Evolutionary conservation across 2,329 filamentous ascomycete species (phyloP).

Genomic region (Ophiostoma populinum): DNA sequence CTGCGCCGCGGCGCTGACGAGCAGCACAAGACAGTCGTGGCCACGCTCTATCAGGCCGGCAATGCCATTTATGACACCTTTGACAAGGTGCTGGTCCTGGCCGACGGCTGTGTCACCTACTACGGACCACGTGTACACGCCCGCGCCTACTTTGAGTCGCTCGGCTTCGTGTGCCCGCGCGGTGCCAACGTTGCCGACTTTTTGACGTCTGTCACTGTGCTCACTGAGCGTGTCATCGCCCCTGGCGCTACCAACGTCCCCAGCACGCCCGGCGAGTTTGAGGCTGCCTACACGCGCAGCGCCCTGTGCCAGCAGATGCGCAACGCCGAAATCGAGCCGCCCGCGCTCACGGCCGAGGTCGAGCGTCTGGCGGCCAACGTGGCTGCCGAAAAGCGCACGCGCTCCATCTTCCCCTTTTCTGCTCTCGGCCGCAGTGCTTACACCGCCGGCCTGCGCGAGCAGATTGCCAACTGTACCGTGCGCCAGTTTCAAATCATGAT

Average conservation of each 20-base stretch:
- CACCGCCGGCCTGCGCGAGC: conserved; percentile 57
- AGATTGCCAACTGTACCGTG: conserved; percentile 50
- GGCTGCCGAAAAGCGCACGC: conserved; percentile 33
- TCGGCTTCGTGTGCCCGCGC: conserved; percentile 49
- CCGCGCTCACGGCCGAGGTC: conserved; percentile 28
- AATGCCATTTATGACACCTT: conserved; percentile 47
- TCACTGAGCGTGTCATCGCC: conserved; percentile 36
- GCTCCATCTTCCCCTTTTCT: conserved; percentile 57
- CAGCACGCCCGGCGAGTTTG: conserved; percentile 43
- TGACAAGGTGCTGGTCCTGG: conserved; percentile 40
- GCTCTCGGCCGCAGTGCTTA: conserved; percentile 63
- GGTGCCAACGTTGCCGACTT: conserved; percentile 57
- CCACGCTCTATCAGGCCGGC: conserved; percentile 59
- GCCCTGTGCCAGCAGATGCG: conserved; percentile 25
- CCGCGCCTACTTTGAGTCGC: conserved; percentile 45
- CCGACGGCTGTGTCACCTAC: conserved; percentile 44
- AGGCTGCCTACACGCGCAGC: conserved; percentile 36
- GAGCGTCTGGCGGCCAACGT: conserved; percentile 33
- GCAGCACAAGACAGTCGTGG: conserved; percentile 45
- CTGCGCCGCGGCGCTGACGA: conserved; percentile 51
- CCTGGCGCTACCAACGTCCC: conserved; percentile 37
- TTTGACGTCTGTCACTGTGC: conserved; percentile 52
- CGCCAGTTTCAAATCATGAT: conserved; percentile 65
- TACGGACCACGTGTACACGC: conserved; percentile 43
- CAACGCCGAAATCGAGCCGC: conserved; percentile 32